Base-by-base conservation (phyloP, 192 early-diverging fungal genomes). In the Pecoramyces ruminantium region DNA sequence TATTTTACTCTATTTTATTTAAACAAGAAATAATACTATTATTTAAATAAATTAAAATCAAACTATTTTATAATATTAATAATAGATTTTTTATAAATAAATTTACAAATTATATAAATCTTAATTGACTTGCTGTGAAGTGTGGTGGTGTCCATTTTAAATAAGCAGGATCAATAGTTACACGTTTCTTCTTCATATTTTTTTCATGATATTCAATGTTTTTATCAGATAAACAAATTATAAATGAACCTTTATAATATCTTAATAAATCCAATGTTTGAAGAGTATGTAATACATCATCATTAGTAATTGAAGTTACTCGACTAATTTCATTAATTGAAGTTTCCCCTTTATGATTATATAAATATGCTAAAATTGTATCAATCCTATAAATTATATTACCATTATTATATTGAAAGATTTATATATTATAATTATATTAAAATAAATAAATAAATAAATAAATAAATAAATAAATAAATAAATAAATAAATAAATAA, bases 311-410 rank as follows among this genome's bases (percentile, higher is more conserved):
- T 29, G 92, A 90, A 3, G 96, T 98, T 82, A 90, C 84, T 2
- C 92, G 90, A 29, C 92, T 92, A 79, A 99, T 92, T 83, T 98
- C 96, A 80, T 95, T 93, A 77, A 98, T 94, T 30, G 94, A 92
- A 30, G 96, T 88, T 79, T 98, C 95, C 25, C 92, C 93, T 14
- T 85, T 87, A 21, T 51, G 42, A 21, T 51, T 51, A 51, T 51
- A 51, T 51, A 51, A 51, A 21, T 51, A 51, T 15, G 42, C 42
- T 51, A 51, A 51, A 21, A 51, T 51, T 1, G 42, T 51, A 51
- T 51, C 42, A 51, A 51, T 51, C 42, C 42, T 51, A 21, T 51
- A 51, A 21, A 40, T 14, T 13, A 14, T 14, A 40, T 40, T 14
- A 14, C 15, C 15, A n/a, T n/a, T n/a, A n/a, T n/a, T n/a, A n/a